Percentiles rank a stretch among this genome's conserved stretches.
Conservation (phyloP, 2,329 filamentous ascomycete species). For the Orbilia ellipsospora region DNA sequence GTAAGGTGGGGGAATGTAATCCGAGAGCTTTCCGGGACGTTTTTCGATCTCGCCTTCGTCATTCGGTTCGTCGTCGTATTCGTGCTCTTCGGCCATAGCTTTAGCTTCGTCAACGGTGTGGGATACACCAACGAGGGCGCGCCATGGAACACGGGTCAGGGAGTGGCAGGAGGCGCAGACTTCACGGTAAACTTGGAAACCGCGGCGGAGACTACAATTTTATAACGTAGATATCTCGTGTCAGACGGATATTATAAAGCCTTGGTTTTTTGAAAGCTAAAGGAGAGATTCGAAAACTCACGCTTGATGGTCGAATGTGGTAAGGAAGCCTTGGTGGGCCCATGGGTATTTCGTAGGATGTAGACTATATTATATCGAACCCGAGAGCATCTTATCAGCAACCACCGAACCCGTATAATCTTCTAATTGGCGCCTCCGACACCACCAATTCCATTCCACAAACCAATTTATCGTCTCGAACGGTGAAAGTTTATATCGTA, state of each 20-base stretch:
- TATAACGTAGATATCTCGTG: conserved; percentile 7
- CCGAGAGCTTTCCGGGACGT: conserved; percentile 96
- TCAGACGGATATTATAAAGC: neutral
- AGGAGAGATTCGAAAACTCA: conserved; percentile 69
- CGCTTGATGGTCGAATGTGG: conserved; percentile 97
- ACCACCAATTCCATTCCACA: conserved; percentile 33
- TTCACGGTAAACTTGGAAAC: conserved; percentile 99
- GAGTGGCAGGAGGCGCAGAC: conserved; percentile 99
- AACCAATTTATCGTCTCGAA: neutral
- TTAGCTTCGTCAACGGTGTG: conserved; percentile 99
- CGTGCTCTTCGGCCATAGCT: conserved; percentile 94
- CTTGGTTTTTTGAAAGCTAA: neutral
- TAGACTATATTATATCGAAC: conserved; percentile 74
- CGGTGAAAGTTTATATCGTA: conserved; percentile 70
- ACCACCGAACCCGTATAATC: conserved; percentile 55
- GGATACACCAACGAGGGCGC: conserved; percentile 86
- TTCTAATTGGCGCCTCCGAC: conserved; percentile 42
- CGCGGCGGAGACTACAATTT: conserved; percentile 82
- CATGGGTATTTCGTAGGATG: conserved; percentile 93
- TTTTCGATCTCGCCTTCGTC: conserved; percentile 98
- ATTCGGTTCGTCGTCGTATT: conserved; percentile 98
- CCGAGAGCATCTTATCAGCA: conserved; percentile 55
- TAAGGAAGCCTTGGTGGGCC: conserved; percentile 90
- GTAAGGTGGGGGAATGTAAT: conserved; percentile 95
- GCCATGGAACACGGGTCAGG: conserved; percentile 91